A percentile compares a stretch with the other conserved stretches of the same genome.
phyloP scores from a whole-genome alignment of 2,329 filamentous ascomycete species.

The Cadophora luteo-olivacea region DNA sequence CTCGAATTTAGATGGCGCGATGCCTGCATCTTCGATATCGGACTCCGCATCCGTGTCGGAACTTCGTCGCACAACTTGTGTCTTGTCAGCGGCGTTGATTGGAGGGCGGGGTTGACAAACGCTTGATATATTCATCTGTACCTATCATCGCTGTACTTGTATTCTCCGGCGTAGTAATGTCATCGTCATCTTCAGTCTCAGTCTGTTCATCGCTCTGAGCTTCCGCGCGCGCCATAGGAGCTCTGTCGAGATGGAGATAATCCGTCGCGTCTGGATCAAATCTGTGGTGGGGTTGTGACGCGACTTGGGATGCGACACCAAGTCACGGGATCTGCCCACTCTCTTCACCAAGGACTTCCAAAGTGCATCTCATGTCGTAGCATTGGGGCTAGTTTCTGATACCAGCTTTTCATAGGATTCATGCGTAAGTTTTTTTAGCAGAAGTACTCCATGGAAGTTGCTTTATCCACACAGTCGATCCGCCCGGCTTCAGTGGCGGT shows the following conservation, averaged over 20 bases:
- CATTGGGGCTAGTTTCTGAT: neutral
- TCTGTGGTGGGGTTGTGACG: neutral
- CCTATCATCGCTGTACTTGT: constrained; percentile 12
- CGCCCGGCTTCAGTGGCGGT: too few relatives aligned
- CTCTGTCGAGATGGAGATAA: neutral
- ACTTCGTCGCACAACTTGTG: constrained; percentile 34
- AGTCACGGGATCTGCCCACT: neutral
- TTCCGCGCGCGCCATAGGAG: neutral
- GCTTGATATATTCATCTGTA: constrained; percentile 40
- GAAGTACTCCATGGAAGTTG: too few relatives aligned
- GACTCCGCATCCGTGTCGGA: constrained; percentile 35
- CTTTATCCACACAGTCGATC: too few relatives aligned
- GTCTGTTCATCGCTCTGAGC: neutral
- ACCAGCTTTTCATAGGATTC: too few relatives aligned
- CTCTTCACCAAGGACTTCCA: neutral
- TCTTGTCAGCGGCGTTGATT: constrained; percentile 24
- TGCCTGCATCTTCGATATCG: constrained; percentile 25
- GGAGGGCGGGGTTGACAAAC: constrained; percentile 25
- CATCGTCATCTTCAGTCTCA: constrained; percentile 15
- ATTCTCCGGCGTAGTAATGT: neutral
- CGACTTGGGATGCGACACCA: neutral
- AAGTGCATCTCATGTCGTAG: neutral
- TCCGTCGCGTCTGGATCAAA: constrained; percentile 11
- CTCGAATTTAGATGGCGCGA: constrained; percentile 8
- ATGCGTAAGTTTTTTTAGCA: too few relatives aligned